Percentiles rank a stretch among this genome's conserved stretches.
phyloP scores from a whole-genome alignment of 306 rosid genomes.

The Phaseolus lunatus region DNA sequence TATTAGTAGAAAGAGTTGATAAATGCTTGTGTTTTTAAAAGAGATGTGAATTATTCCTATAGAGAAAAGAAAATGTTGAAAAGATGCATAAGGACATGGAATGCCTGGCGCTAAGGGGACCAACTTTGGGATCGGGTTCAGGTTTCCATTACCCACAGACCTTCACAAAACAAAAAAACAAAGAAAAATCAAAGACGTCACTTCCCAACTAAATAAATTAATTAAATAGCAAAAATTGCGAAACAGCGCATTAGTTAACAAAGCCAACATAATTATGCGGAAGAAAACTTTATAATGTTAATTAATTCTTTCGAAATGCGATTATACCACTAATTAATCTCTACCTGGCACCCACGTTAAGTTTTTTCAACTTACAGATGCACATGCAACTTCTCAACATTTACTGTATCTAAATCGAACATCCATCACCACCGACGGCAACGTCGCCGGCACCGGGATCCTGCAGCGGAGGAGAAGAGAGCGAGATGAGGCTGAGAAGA shows the following conservation, averaged over 20 bases:
- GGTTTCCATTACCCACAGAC: conserved; percentile 19
- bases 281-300: not conserved
- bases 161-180: not conserved
- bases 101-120: conserved; percentile 30
- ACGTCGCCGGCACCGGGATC: not conserved
- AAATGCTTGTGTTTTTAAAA: too few species aligned
- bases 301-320: not conserved
- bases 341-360: conserved; percentile 45
- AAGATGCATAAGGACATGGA: conserved; percentile 4
- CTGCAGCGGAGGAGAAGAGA: conserved; percentile 34
- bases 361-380: conserved; percentile 40
- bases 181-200: conserved; percentile 1
- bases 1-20: too few species aligned
- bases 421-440: conserved; percentile 15
- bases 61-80: not conserved
- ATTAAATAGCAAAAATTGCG: not conserved
- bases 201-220: not conserved
- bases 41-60: not conserved
- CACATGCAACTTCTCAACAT: conserved; percentile 31
- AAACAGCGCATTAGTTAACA: not conserved
- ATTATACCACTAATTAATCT: not conserved
- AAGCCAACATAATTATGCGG: not conserved
- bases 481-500: conserved; percentile 55
- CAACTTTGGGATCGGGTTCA: conserved; percentile 20
- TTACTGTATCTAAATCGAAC: conserved; percentile 27